Conservation (phyloP, 176 grass and related monocot genomes). For the Melocanna baccifera region DNA sequence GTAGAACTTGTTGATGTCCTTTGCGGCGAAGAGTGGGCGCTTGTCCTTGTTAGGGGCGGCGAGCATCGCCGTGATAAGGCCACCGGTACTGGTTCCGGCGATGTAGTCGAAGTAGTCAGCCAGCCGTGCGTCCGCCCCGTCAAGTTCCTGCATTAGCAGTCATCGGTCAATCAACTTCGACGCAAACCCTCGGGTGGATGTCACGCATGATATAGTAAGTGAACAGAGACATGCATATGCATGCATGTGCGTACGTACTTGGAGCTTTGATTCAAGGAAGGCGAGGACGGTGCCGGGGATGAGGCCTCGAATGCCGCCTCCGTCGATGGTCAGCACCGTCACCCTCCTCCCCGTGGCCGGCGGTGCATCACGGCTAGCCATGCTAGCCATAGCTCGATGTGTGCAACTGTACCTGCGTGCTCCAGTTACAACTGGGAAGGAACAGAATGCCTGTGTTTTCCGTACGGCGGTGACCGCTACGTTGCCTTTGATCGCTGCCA, state of each 20-base stretch:
- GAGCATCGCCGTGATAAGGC: constrained; percentile 57
- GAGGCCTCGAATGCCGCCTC: constrained; percentile 36
- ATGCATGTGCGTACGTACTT: background rate
- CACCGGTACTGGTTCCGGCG: constrained; percentile 57
- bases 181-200: too few relatives aligned
- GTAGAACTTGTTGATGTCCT: constrained; percentile 47
- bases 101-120: constrained; percentile 65
- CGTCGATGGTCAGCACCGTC: constrained; percentile 18
- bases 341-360: too few relatives aligned
- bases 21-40: constrained; percentile 44
- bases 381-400: too few relatives aligned
- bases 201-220: too few relatives aligned
- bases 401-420: too few relatives aligned
- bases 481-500: too few relatives aligned
- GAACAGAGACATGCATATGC: background rate
- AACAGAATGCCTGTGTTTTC: too few relatives aligned
- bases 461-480: too few relatives aligned
- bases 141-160: constrained; percentile 19
- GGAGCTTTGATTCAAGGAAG: constrained; percentile 33
- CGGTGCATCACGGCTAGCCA: too few relatives aligned
- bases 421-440: too few relatives aligned
- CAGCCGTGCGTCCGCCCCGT: constrained; percentile 35
- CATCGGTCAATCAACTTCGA: too few relatives aligned
- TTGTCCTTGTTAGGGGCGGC: constrained; percentile 37
- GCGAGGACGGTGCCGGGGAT: constrained; percentile 28